A percentile compares a stretch with the other conserved stretches of the same genome.
Conservation (phyloP, 2,329 filamentous ascomycete genomes). For the Pseudogymnoascus sp. region DNA sequence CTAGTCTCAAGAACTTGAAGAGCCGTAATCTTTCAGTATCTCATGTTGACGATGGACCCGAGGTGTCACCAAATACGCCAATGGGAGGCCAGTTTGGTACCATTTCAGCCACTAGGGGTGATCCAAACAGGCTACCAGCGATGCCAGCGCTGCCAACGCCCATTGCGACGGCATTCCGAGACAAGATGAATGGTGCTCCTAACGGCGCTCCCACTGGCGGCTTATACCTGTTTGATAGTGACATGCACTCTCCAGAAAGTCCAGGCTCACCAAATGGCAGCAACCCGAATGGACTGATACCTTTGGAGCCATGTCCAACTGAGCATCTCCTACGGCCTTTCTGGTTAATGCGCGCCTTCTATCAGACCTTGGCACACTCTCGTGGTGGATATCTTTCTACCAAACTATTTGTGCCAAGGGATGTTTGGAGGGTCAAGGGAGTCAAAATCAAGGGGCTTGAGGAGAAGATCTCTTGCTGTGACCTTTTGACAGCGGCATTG, state of each 20-base stretch:
- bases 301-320: constrained; percentile 85
- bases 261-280: constrained; percentile 58
- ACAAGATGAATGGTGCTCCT: constrained; percentile 43
- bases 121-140: constrained; percentile 40
- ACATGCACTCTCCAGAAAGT: constrained; percentile 60
- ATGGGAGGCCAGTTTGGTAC: constrained; percentile 58
- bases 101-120: constrained; percentile 29
- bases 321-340: constrained; percentile 88
- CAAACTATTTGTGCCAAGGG: constrained; percentile 82
- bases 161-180: constrained; percentile 52
- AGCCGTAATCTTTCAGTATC: constrained; percentile 64
- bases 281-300: constrained; percentile 59
- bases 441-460: constrained; percentile 88
- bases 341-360: constrained; percentile 93
- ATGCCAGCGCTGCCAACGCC: constrained; percentile 62
- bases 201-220: constrained; percentile 49
- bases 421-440: constrained; percentile 89
- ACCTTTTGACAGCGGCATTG: constrained; percentile 80
- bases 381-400: constrained; percentile 87
- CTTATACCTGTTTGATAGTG: constrained; percentile 74
- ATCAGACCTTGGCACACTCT: constrained; percentile 85
- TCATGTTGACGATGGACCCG: constrained; percentile 48
- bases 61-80: constrained; percentile 66
- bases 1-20: constrained; percentile 63
- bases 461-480: constrained; percentile 88